Evolutionary conservation across 768 basidiomycete genomes (phyloP), one percentile per base, ranked within the genome.

Genomic region (Mycena albidolilacea): DNA sequence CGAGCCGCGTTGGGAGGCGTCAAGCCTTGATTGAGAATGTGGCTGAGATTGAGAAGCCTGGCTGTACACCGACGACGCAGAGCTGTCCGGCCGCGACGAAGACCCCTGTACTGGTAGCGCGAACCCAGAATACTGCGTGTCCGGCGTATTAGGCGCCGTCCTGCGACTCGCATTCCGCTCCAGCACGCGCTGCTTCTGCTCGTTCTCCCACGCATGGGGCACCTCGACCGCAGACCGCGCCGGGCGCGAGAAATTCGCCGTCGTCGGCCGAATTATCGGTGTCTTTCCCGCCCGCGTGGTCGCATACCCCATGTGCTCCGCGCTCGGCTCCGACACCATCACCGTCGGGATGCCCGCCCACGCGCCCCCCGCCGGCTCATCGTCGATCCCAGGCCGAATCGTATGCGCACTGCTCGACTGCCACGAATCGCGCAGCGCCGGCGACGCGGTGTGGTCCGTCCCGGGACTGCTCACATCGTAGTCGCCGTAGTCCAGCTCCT

Each of bases 171-270:
- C 82, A 80, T 93, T 93, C 57, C 93, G 87, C 80, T 91, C 88
- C 62, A 94, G 82, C 10, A 89, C 88, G 62, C 81, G 83, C 50
- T 82, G 80, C 76, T 88, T 89, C 73, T 84, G 85, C 67, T 87
- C 85, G 59, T 84, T 82, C 72, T 82, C 83, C 70, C 84, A 80
- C 8, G 79, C 76, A 72, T 63, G 81, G 38, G 85, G 82, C 12
- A 80, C 81, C 30, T 81, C 76, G 74, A 84, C 84, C 0, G 80
- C 81, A 19, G 87, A 86, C 23, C 88, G 87, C 65, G 88, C 86
- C 58, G 92, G 91, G 61, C 91, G 84, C 30, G 93, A 93, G 77
- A 91, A 93, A 78, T 93, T 93, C 39, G 86, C 79, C 15, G 84
- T 84, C 7, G 85, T 83, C n/a, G 85, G 84, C 59, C 78, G 79